A percentile compares a stretch with the other conserved stretches of the same genome.
Evolutionary conservation across 345 rosid species (phyloP).

Genomic region (Eucalyptus erythrocorys): DNA sequence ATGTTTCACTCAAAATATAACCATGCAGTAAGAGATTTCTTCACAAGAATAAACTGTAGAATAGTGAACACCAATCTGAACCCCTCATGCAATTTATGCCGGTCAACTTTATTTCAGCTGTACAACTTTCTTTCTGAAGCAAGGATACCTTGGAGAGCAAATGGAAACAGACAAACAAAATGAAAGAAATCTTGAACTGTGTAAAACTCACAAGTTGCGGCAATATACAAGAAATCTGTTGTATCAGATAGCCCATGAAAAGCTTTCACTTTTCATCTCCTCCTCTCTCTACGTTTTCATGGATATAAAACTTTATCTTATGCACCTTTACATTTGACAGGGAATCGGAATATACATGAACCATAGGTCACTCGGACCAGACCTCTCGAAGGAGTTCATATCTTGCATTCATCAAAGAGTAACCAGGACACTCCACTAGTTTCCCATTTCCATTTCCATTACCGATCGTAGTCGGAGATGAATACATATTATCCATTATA

Average conservation of each 20-base stretch:
- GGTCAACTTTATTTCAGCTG: background rate
- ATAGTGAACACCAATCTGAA: background rate
- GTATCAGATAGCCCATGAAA: background rate
- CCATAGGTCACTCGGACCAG: conserved; percentile 38
- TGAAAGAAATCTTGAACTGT: background rate
- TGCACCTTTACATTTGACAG: background rate
- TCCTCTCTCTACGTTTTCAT: background rate
- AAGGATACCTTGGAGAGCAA: background rate
- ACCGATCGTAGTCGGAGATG: conserved; percentile 9
- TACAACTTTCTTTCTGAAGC: background rate
- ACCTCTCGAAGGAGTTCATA: conserved; percentile 78
- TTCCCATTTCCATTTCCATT: conserved; percentile 19
- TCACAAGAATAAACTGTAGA: background rate
- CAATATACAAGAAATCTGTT: background rate
- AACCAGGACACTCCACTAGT: background rate
- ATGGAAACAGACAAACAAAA: background rate
- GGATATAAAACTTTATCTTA: background rate
- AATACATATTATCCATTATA: conserved; percentile 33
- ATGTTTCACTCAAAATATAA: background rate
- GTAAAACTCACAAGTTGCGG: background rate
- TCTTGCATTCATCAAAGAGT: conserved; percentile 32
- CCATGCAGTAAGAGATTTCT: background rate
- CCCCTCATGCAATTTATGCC: background rate
- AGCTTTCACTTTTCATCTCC: background rate
- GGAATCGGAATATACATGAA: background rate